A percentile compares a stretch with the other conserved stretches of the same genome.
Evolutionary conservation across 1,284 basidiomycete species (phyloP).

Genomic region (Irpex sp.): DNA sequence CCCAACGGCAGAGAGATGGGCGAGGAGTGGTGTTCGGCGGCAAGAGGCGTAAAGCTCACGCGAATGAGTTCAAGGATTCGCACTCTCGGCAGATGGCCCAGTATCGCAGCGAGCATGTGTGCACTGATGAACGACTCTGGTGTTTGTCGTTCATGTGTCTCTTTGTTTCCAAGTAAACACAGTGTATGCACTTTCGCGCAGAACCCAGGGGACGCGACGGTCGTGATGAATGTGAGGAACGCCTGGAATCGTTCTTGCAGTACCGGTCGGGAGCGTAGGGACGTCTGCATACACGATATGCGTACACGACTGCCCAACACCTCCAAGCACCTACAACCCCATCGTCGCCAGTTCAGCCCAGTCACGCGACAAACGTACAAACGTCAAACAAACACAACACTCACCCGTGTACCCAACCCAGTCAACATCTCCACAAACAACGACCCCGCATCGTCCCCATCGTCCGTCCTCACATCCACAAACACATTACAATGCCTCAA

Average conservation of each 20-base stretch:
- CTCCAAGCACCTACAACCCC: constrained; percentile 46
- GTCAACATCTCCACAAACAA: constrained; percentile 85
- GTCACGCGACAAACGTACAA: background rate
- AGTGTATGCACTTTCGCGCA: constrained; percentile 4
- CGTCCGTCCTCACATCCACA: constrained; percentile 85
- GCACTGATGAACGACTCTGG: background rate
- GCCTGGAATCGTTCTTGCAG: background rate
- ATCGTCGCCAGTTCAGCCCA: constrained; percentile 5
- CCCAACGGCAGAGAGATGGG: background rate
- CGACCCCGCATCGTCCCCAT: constrained; percentile 82
- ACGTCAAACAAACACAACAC: constrained; percentile 18
- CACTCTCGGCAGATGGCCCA: background rate
- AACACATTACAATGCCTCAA: constrained; percentile 81
- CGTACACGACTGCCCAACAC: constrained; percentile 77
- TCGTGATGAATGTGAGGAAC: constrained; percentile 4
- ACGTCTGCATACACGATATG: constrained; percentile 70
- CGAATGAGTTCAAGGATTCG: constrained; percentile 3
- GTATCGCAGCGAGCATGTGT: background rate
- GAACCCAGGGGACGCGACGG: background rate
- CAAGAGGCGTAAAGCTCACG: background rate
- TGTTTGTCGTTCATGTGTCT: background rate
- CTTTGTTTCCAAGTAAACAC: constrained; percentile 1
- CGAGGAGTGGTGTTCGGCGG: background rate
- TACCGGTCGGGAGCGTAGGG: background rate
- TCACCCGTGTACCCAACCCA: constrained; percentile 79